These are phyloP conservation scores for Durio zibethinus DNA, from an alignment of 345 rosid genomes.

Conservation along the genomic window DNA sequence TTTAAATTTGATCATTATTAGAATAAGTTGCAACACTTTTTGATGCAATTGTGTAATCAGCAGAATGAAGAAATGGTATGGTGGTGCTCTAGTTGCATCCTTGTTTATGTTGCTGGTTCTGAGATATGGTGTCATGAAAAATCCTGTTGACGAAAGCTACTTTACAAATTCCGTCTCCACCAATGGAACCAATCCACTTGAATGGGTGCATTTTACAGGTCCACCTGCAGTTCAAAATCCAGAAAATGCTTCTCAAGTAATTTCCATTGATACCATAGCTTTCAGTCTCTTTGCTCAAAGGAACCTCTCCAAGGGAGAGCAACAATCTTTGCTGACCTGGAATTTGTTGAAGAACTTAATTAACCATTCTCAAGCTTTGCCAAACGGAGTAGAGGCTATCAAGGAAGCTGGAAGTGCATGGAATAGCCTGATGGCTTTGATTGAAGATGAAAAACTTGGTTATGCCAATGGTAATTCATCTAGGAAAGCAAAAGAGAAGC, in stretches of 20 bases:
- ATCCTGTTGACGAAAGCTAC: constrained; percentile 55
- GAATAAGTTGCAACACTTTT: constrained; percentile 8
- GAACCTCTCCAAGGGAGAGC: constrained; percentile 66
- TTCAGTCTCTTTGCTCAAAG: constrained; percentile 51
- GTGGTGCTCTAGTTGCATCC: constrained; percentile 65
- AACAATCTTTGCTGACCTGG: constrained; percentile 72
- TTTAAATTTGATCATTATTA: constrained; percentile 4
- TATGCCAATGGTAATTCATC: constrained; percentile 46
- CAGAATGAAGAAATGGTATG: constrained; percentile 87
- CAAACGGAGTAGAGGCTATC: constrained; percentile 79
- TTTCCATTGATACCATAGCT: constrained; percentile 51
- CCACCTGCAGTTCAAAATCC: constrained; percentile 56
- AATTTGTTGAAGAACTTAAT: constrained; percentile 53
- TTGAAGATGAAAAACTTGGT: constrained; percentile 58
- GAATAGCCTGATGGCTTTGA: constrained; percentile 67
- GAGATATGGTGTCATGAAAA: constrained; percentile 61
- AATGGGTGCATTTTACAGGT: constrained; percentile 57
- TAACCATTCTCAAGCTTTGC: constrained; percentile 59
- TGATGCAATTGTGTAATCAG: constrained; percentile 17
- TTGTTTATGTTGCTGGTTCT: constrained; percentile 69
- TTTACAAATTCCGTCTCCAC: constrained; percentile 37
- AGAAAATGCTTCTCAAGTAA: constrained; percentile 50
- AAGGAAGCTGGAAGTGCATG: constrained; percentile 91
- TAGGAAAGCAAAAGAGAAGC: constrained; percentile 50
- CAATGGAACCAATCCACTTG: constrained; percentile 71